A percentile compares a stretch with the other conserved stretches of the same genome.
These are phyloP conservation scores for Ogataea neopini DNA, from an alignment of 805 yeast genomes.

Conservation along the genomic window DNA sequence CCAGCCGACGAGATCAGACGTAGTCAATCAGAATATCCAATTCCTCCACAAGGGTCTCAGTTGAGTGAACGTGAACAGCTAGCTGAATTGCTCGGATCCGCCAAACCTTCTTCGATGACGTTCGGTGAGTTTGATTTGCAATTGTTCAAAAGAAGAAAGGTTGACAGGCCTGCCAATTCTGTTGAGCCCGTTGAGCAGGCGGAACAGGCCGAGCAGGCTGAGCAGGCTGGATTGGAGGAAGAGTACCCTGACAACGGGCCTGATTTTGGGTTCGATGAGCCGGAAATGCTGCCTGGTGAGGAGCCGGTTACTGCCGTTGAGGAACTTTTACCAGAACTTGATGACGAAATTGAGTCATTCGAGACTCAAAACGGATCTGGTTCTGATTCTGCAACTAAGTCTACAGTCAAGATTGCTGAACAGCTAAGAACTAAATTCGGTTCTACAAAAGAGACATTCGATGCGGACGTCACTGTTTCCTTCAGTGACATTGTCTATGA, in stretches of 20 bases:
- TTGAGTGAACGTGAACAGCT: constrained; percentile 2
- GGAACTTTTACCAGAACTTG: constrained; percentile 23
- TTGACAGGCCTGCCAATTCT: not conserved
- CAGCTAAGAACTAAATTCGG: constrained; percentile 41
- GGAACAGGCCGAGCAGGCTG: not conserved
- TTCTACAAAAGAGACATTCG: constrained; percentile 7
- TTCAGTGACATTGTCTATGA: constrained; percentile 43
- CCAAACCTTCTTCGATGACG: constrained; percentile 13
- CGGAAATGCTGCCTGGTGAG: constrained; percentile 16
- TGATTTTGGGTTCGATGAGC: constrained; percentile 25
- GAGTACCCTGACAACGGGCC: constrained; percentile 21
- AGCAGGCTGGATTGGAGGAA: constrained; percentile 16
- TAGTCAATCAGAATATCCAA: constrained; percentile 32
- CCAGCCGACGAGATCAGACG: constrained; percentile 40
- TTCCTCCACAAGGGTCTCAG: constrained; percentile 10
- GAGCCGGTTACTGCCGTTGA: constrained; percentile 15
- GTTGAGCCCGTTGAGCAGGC: not conserved
- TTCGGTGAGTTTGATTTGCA: constrained; percentile 16
- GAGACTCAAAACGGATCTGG: constrained; percentile 20
- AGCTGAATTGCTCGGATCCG: constrained; percentile 8
- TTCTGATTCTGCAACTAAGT: constrained; percentile 39
- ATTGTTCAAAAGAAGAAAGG: constrained; percentile 20
- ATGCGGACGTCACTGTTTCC: constrained; percentile 21
- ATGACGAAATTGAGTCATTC: constrained; percentile 25
- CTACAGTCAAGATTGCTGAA: constrained; percentile 56